A percentile compares a stretch with the other conserved stretches of the same genome.
These are phyloP conservation scores for Naganishia vishniacii DNA, from an alignment of 768 basidiomycete genomes.

Conservation along the genomic window DNA sequence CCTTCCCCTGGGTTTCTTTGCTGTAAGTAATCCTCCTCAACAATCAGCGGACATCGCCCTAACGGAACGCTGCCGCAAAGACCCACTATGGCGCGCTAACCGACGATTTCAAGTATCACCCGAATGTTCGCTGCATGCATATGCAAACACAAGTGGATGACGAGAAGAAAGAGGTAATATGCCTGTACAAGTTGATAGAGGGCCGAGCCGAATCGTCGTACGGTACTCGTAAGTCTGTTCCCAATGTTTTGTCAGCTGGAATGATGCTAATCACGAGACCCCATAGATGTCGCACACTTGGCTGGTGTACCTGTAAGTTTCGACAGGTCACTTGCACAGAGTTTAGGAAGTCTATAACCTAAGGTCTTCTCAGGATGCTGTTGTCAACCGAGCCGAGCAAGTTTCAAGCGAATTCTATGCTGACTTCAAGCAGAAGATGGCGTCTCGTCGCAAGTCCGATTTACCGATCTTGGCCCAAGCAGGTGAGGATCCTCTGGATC, in stretches of 20 bases:
- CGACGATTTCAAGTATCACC: constrained; percentile 85
- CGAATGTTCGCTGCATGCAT: constrained; percentile 88
- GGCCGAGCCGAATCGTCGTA: constrained; percentile 46
- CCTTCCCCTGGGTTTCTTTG: constrained; percentile 86
- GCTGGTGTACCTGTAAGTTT: constrained; percentile 71
- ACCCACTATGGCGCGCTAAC: constrained; percentile 96
- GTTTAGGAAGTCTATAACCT: too few species aligned
- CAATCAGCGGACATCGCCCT: background rate
- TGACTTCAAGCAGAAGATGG: constrained; percentile 63
- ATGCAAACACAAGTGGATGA: constrained; percentile 94
- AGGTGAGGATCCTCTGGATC: constrained; percentile 42
- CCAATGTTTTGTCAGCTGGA: background rate
- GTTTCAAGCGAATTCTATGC: constrained; percentile 84
- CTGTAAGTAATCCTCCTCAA: constrained; percentile 47
- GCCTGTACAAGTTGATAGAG: constrained; percentile 83
- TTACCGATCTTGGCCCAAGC: constrained; percentile 79
- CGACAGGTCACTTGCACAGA: background rate
- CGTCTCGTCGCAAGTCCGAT: constrained; percentile 53
- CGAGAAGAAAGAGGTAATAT: constrained; percentile 79
- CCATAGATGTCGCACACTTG: constrained; percentile 68
- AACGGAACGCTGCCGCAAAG: constrained; percentile 1
- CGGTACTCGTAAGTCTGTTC: constrained; percentile 43
- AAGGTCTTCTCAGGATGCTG: constrained; percentile 41
- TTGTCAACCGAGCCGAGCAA: constrained; percentile 80
- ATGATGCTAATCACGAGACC: background rate